Percentiles rank a stretch among this genome's conserved stretches.
These are phyloP conservation scores for Glonium stellatum DNA, from an alignment of 495 filamentous ascomycete genomes.

Conservation along the genomic window DNA sequence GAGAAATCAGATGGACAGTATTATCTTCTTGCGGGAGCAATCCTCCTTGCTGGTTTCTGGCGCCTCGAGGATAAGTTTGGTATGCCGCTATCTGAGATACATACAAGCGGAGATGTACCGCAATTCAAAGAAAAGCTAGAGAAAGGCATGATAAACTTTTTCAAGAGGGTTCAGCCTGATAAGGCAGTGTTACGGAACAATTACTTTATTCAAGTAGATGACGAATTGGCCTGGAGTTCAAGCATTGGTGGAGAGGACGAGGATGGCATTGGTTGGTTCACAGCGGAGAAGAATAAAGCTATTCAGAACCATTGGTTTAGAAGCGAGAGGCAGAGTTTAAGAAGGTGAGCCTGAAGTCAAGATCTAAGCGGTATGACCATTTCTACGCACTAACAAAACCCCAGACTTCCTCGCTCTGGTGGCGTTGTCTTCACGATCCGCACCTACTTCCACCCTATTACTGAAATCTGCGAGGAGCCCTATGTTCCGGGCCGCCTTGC, in stretches of 20 bases:
- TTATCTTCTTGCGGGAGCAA: slow-evolving; percentile 72
- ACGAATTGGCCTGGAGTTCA: slow-evolving; percentile 46
- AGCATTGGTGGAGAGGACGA: slow-evolving; percentile 72
- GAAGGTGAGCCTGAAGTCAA: slow-evolving; percentile 40
- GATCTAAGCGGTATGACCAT: background rate
- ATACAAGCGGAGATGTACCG: slow-evolving; percentile 75
- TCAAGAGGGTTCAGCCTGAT: slow-evolving; percentile 35
- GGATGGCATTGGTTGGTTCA: slow-evolving; percentile 60
- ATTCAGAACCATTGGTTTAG: slow-evolving; percentile 73
- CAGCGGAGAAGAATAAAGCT: slow-evolving; percentile 68
- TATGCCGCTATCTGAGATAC: slow-evolving; percentile 78
- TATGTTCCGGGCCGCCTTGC: slow-evolving; percentile 38
- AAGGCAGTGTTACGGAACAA: slow-evolving; percentile 37
- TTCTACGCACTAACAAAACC: background rate
- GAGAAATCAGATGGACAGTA: slow-evolving; percentile 74
- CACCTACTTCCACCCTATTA: slow-evolving; percentile 39
- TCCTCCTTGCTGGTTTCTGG: slow-evolving; percentile 84
- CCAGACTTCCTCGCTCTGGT: slow-evolving; percentile 57
- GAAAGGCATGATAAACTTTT: slow-evolving; percentile 47
- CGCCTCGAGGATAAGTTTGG: slow-evolving; percentile 76
- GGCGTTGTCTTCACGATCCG: slow-evolving; percentile 52
- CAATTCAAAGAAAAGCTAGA: slow-evolving; percentile 70
- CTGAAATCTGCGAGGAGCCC: slow-evolving; percentile 36
- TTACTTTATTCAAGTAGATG: slow-evolving; percentile 42
- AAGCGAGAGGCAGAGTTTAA: slow-evolving; percentile 69